Evolutionary conservation across 2,329 filamentous ascomycete species (phyloP), one percentile per base, ranked within the genome.

Genomic region (Chaetoscypha palmicola): DNA sequence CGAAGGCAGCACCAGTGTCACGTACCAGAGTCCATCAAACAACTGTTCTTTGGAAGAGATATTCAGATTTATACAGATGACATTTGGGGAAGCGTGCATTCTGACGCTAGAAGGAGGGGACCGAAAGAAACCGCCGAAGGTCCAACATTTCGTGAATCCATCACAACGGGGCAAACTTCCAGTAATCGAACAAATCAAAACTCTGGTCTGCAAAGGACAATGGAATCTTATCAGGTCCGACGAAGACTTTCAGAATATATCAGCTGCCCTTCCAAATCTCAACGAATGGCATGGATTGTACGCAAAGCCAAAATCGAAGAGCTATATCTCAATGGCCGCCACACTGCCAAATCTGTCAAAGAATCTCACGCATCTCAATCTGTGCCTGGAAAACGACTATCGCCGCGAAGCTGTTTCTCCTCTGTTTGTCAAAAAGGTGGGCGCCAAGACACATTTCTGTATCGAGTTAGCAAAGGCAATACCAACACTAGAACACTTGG

Each of bases 61-160:
- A 1, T 86, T 88, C 51, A 65, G 67, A 39, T 82, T 85, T 47
- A 70, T 86, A 14, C 66, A 69, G 38, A 66, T 66, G 21, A 71
- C 72, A 9, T 77, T 62, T 39, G 74, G 79, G 0, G 70, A 77
- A 41, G 75, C 76, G 1, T 74, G 73, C 49, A 77, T 86, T 28
- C 66, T 89, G 57, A 88, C 83, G 0, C 68, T 88, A 12, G 83
- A 88, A 62, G 84, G 83, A n/a, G 83, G 84, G 3, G 81, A 88
- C 60, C 76, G 83, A 50, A 84, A 83, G 59, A 86, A 86, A 61
- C 80, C 83, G 2, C 83, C 83, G 4, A 78, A 79, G 62, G 79
- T 88, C 38, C 64, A 64, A 35, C 73, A 79, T 48, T 81, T 79
- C 58, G 33, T 43, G 12, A 22, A 48, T 38, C 39, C 36, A 10